Evolutionary conservation across 176 grass and related monocot genomes (phyloP).

Genomic region (Poa annua): DNA sequence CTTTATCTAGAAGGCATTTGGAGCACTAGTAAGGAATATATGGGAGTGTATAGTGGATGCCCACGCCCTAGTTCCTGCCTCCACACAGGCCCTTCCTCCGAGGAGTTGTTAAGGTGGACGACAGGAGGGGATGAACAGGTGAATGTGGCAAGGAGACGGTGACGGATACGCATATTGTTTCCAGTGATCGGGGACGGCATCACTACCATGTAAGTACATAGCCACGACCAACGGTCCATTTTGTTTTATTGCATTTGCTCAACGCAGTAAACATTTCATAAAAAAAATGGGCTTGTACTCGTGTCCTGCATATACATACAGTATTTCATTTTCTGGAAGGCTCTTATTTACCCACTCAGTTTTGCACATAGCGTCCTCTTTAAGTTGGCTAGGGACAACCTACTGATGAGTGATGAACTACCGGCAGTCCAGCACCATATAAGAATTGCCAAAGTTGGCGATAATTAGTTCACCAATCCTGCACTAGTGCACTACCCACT

Average conservation of each 20-base stretch:
- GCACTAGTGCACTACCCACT: background rate
- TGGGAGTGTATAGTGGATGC: background rate
- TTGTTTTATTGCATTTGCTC: background rate
- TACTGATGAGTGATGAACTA: background rate
- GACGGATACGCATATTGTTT: background rate
- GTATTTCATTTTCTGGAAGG: background rate
- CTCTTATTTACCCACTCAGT: background rate
- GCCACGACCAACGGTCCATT: background rate
- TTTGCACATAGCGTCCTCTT: background rate
- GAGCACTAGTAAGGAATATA: background rate
- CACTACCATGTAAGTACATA: background rate
- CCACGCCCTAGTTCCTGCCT: background rate
- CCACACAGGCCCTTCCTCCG: background rate
- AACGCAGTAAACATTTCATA: background rate
- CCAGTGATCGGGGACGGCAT: background rate
- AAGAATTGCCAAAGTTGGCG: background rate
- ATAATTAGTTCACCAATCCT: conserved; percentile 10
- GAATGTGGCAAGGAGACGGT: background rate
- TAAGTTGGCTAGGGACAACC: background rate
- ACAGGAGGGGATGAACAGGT: background rate
- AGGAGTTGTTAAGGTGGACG: background rate
- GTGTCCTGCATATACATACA: background rate
- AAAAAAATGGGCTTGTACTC: background rate
- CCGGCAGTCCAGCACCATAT: background rate
- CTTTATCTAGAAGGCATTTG: background rate